Base-by-base conservation (phyloP, 2,329 filamentous ascomycete genomes). In the Aspergillus eucalypticola region DNA sequence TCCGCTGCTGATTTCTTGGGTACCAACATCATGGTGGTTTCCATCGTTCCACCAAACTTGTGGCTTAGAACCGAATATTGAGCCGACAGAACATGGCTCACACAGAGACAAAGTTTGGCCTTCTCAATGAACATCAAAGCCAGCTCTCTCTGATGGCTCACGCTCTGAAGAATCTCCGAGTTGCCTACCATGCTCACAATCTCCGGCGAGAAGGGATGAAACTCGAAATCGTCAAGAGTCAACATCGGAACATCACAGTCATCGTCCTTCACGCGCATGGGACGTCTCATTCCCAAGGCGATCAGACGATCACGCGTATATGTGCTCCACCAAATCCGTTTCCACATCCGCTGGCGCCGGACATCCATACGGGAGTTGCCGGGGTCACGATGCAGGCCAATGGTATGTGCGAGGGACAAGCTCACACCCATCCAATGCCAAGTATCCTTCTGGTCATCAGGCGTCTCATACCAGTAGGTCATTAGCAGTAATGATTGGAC, bases 361-460 rank as follows among this genome's bases (percentile, higher is more conserved):
- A 80, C 76, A 41, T 90, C 84, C 85, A 96, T 91, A 67, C 86
- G 88, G 8, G 90, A 92, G 59, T 88, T 89, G 29, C 85, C 85
- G 2, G 92, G 92, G 69, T 96, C 91, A 64, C 93, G 90, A 76
- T 98, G 92, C 17, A 97, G 83, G 5, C 94, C 93, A 65, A 97
- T 96, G 11, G 93, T 96, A 75, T 96, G 92, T 55, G 92, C 93
- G 50, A 97, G 82, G 11, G 93, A 96, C 61, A 96, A 91, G 44
- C 93, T 94, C 39, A 97, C 91, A 17, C 94, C 94, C 91, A 97
- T 96, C 94, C 93, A 97, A 73, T 97, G 93, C 91, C 94, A 97
- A 49, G 93, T 97, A 74, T 97, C 94, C 76, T 97, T 97, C 73
- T 96, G 92, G 74, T 97, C 94, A 76, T 97, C 92, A 0, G 93